Conservation (phyloP, 2,329 filamentous ascomycete species). For the Aspergillus puulaauensis region DNA sequence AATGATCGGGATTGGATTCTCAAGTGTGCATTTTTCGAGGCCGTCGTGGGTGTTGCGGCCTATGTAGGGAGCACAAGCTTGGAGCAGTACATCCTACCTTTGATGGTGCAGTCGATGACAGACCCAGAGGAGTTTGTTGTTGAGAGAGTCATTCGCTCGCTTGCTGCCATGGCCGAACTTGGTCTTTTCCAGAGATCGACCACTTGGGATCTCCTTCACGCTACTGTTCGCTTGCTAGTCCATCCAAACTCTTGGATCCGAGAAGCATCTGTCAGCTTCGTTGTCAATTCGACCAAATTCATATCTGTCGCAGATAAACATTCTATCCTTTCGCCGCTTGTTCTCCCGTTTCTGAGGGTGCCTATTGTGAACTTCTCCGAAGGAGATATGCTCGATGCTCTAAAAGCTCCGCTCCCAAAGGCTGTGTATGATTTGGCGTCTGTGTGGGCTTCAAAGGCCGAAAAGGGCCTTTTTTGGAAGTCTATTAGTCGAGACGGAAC, state of each 20-base stretch:
- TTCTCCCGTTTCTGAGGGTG: conserved; percentile 79
- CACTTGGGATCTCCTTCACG: conserved; percentile 83
- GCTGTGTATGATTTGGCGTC: conserved; percentile 81
- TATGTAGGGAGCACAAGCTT: conserved; percentile 86
- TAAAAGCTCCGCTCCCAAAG: conserved; percentile 79
- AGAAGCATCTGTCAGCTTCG: conserved; percentile 81
- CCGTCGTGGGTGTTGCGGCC: conserved; percentile 86
- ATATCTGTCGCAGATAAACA: conserved; percentile 77
- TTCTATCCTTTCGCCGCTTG: conserved; percentile 77
- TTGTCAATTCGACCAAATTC: conserved; percentile 73
- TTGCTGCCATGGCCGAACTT: conserved; percentile 83
- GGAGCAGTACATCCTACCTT: conserved; percentile 90
- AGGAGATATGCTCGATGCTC: conserved; percentile 70
- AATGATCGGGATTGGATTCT: conserved; percentile 96
- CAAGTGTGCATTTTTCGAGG: conserved; percentile 95
- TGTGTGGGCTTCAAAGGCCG: conserved; percentile 78
- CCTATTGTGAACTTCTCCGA: conserved; percentile 70
- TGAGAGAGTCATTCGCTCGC: conserved; percentile 81
- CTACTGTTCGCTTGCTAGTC: conserved; percentile 80
- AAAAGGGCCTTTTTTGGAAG: conserved; percentile 86
- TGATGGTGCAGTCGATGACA: conserved; percentile 93
- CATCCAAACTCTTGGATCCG: conserved; percentile 96
- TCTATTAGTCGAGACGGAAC: conserved; percentile 67
- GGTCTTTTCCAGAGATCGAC: conserved; percentile 83
- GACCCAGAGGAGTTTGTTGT: conserved; percentile 94